Evolutionary conservation across 306 rosid species (phyloP), one percentile per base, ranked within the genome.

Genomic region (Quercus variabilis): DNA sequence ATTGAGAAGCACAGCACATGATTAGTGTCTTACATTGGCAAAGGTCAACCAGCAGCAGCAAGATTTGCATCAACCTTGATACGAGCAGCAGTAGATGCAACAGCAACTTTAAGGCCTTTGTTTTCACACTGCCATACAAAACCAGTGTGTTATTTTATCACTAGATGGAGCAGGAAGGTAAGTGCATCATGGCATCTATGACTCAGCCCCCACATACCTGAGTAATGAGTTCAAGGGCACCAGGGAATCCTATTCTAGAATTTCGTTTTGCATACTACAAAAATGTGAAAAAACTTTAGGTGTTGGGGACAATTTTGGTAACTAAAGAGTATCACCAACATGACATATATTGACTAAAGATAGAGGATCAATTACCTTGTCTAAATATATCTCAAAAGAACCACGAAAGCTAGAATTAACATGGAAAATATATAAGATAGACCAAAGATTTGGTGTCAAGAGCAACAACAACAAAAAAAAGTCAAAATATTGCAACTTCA

Each of bases 21-120:
- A 58, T 28, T 28, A 65, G 60, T 79, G 80, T 46, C 90, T 91
- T 92, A 94, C 99, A 91, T 70, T 74, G 99, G 90, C 84, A 88
- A 25, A 51, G 99, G 97, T 80, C 92, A 83, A 74, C 89, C 92
- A 30, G 97, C 94, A 28, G 99, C 97, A 76, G 92, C 91, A 76
- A 95, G 87, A 90, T 95, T 95, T 75, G 96, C 99, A 81, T 92
- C 94, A 81, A 95, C 97, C 94, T 95, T 95, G 86, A 94, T 88
- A 54, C 92, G 93, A 87, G 92, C 99, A 87, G 97, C 98, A 76
- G 98, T 95, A 56, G 99, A 95, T 38, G 99, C 99, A 84, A 95
- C 99, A 82, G 97, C 97, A 81, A 95, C 98, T 88, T 92, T 95
- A 81, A 95, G 97, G 78, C 97, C 99, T 85, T 91, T 86, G 83